Conservation (phyloP, 371 early-diverging fungal genomes). For the Mortierella sp. region DNA sequence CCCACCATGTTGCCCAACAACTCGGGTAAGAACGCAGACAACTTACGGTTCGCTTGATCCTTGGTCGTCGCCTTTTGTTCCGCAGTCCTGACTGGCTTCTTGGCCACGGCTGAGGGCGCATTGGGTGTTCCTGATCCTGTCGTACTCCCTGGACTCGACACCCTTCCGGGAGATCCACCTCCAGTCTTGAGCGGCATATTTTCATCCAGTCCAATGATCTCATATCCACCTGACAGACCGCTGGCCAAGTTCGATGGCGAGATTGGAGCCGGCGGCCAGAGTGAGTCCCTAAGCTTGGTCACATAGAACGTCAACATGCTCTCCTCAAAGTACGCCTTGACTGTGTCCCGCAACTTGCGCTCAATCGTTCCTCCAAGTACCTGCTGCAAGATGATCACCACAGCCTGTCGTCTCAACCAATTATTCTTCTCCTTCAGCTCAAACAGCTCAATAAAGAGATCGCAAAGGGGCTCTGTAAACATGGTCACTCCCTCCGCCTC, state of each 20-base stretch:
- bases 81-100: constrained; percentile 59
- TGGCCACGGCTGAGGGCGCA: neutral
- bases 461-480: constrained; percentile 82
- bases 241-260: neutral
- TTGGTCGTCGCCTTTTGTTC: constrained; percentile 71
- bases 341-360: constrained; percentile 63
- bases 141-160: neutral
- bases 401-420: constrained; percentile 90
- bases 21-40: constrained; percentile 77
- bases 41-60: constrained; percentile 75
- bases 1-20: constrained; percentile 88
- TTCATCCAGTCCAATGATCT: constrained; percentile 26
- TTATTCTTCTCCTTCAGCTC: constrained; percentile 89
- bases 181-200: constrained; percentile 1
- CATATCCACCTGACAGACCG: constrained; percentile 21
- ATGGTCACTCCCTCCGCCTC: constrained; percentile 67
- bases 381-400: constrained; percentile 87
- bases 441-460: constrained; percentile 90
- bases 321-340: constrained; percentile 48
- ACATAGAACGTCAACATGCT: constrained; percentile 55
- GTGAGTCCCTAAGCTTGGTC: constrained; percentile 37
- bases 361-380: constrained; percentile 91
- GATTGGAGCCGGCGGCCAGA: constrained; percentile 31
- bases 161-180: neutral
- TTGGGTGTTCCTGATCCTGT: neutral